These are phyloP conservation scores for Boletellus sp. DNA, from an alignment of 768 basidiomycete genomes.

Conservation along the genomic window DNA sequence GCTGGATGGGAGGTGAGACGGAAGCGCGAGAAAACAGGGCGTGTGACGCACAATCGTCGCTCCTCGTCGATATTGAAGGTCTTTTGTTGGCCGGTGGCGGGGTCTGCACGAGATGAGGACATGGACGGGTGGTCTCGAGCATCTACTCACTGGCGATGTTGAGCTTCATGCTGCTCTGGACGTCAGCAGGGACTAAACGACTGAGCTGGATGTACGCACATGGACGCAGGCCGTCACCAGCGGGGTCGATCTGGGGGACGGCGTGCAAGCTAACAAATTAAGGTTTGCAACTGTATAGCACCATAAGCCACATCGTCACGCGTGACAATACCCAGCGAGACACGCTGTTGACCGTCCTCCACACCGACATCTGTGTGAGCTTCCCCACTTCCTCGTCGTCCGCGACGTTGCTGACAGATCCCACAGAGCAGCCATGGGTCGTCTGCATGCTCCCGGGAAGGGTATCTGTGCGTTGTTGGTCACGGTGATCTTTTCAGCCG, in stretches of 20 bases:
- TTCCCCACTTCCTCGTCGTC: slow-evolving; percentile 14
- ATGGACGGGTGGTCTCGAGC: neutral
- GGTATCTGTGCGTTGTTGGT: slow-evolving; percentile 81
- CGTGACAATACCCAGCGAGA: slow-evolving; percentile 23
- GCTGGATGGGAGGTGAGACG: slow-evolving; percentile 40
- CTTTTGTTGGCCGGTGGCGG: slow-evolving; percentile 97
- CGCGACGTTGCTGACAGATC: slow-evolving; percentile 9
- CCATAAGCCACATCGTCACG: slow-evolving; percentile 32
- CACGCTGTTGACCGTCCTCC: slow-evolving; percentile 11
- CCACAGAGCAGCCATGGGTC: slow-evolving; percentile 69
- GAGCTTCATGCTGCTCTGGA: slow-evolving; percentile 76
- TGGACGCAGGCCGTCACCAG: slow-evolving; percentile 33
- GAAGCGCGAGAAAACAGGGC: neutral
- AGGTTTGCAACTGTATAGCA: slow-evolving; percentile 63
- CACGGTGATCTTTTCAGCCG: neutral
- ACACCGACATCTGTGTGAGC: slow-evolving; percentile 38
- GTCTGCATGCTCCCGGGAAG: slow-evolving; percentile 99
- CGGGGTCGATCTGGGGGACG: slow-evolving; percentile 29
- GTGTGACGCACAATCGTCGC: slow-evolving; percentile 61
- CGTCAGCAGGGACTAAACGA: slow-evolving; percentile 2
- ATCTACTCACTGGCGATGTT: slow-evolving; percentile 85
- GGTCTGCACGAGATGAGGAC: slow-evolving; percentile 51
- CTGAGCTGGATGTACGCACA: slow-evolving; percentile 9
- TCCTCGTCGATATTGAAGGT: slow-evolving; percentile 92
- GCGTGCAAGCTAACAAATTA: slow-evolving; percentile 36